Evolutionary conservation across 768 basidiomycete genomes (phyloP), one percentile per base, ranked within the genome.

Genomic region (Mycena vulgaris): DNA sequence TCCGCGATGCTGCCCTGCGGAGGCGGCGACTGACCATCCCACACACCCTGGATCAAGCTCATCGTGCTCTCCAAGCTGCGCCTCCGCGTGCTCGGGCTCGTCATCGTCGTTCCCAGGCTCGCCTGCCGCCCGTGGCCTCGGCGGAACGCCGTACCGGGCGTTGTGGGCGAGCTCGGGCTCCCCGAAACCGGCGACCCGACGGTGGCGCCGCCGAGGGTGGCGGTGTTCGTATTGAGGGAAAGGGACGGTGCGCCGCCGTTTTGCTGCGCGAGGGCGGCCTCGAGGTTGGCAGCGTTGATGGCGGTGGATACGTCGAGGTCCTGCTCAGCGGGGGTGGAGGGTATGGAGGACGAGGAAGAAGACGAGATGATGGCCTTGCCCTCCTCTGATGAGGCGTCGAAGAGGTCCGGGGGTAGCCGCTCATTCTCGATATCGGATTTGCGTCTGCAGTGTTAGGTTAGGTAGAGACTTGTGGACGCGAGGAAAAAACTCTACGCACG

Each of bases 341-440:
- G 92, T 21, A 84, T 78, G 3, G 83, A 83, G 1, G 86, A 83
- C 40, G 86, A 83, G 45, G 72, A 72, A 76, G 79, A 58, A 17
- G 71, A 47, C 5, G 80, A 79, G 64, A 93, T 76, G 71, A 90
- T 88, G 9, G 92, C 89, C 72, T 88, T 90, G 64, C 90, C 92
- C 81, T 93, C 91, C 72, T 89, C 89, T 13, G 90, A 92, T 71
- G 88, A 83, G 8, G 90, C 92, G 76, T 98, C 97, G 78, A 95
- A 93, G 21, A 99, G 87, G 19, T 98, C 96, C 2, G 97, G 97
- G 3, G 97, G 98, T n/a, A 99, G 85, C 37, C 96, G 93, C 81
- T 99, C 98, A 82, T 99, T 99, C 83, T 99, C 97, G 74, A 99
- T 98, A 85, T 99, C 98, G 49, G 94, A 95, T 84, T 96, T 97